Conservation (phyloP, 2,329 filamentous ascomycete species). For the Fusarium sp. region DNA sequence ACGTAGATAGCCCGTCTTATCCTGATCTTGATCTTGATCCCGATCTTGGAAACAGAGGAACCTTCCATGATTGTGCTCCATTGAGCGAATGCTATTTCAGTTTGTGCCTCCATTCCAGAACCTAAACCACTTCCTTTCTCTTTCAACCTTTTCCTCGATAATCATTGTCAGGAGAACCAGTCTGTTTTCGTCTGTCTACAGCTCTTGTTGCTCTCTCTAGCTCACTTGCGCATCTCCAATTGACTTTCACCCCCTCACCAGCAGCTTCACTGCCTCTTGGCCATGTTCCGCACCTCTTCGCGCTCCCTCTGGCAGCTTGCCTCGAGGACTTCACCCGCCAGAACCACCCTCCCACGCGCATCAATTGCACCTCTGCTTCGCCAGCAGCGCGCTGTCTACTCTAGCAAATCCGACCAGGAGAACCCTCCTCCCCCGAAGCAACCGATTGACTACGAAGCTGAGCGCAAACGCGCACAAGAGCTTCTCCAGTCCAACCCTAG, state of each 20-base stretch:
- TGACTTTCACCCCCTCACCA: constrained; percentile 10
- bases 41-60: constrained; percentile 18
- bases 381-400: constrained; percentile 43
- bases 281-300: constrained; percentile 51
- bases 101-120: constrained; percentile 9
- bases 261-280: constrained; percentile 1
- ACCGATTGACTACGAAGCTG: constrained; percentile 66
- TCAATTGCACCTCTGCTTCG: constrained; percentile 29
- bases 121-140: neutral
- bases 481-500: constrained; percentile 72
- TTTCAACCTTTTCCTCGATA: neutral
- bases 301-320: constrained; percentile 44
- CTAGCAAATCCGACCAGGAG: constrained; percentile 43
- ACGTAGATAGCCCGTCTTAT: constrained; percentile 27
- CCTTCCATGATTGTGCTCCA: constrained; percentile 32
- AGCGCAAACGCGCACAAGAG: constrained; percentile 66
- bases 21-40: constrained; percentile 5
- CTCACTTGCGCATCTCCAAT: constrained; percentile 13
- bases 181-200: constrained; percentile 1
- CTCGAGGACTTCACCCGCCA: constrained; percentile 29
- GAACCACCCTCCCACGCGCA: constrained; percentile 12
- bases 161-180: constrained; percentile 2
- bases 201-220: neutral
- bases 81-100: constrained; percentile 27
- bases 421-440: constrained; percentile 44